phyloP scores from a whole-genome alignment of 2,329 filamentous ascomycete genomes.

The Colletotrichum brevisporum region DNA sequence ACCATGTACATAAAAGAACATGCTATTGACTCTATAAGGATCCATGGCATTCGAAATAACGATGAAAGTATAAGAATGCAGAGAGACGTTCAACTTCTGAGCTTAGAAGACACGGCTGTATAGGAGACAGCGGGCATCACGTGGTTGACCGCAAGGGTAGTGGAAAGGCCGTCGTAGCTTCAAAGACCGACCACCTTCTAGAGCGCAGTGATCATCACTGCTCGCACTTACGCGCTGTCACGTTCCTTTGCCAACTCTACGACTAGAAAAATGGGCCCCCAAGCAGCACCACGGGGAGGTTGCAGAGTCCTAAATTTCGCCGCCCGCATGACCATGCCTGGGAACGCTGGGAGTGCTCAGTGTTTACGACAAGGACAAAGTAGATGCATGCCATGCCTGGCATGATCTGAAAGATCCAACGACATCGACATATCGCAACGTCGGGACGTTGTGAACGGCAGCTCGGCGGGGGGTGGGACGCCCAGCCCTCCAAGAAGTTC shows the following conservation, averaged over 20 bases:
- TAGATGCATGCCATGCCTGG: too few relatives aligned
- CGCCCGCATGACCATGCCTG: slow-evolving; percentile 11
- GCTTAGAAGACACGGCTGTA: too few relatives aligned
- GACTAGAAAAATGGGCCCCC: slow-evolving; percentile 9
- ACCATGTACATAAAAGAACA: too few relatives aligned
- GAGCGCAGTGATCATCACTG: neutral
- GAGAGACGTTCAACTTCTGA: too few relatives aligned
- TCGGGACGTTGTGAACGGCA: neutral
- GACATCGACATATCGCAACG: neutral
- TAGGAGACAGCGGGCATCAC: neutral
- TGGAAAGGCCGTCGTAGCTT: neutral
- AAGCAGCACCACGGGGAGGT: slow-evolving; percentile 38
- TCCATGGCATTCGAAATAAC: too few relatives aligned
- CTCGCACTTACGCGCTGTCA: neutral
- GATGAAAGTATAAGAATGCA: too few relatives aligned
- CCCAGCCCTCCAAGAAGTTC: neutral
- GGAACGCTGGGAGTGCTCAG: neutral
- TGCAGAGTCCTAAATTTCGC: slow-evolving; percentile 37
- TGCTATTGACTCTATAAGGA: too few relatives aligned
- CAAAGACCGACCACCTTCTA: neutral
- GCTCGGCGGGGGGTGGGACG: neutral
- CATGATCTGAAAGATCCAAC: neutral
- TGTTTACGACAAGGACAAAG: too few relatives aligned
- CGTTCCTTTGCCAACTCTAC: slow-evolving; percentile 33
- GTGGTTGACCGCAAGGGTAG: too few relatives aligned